phyloP scores from a whole-genome alignment of 345 rosid genomes.

The Gossypium mustelinum region DNA sequence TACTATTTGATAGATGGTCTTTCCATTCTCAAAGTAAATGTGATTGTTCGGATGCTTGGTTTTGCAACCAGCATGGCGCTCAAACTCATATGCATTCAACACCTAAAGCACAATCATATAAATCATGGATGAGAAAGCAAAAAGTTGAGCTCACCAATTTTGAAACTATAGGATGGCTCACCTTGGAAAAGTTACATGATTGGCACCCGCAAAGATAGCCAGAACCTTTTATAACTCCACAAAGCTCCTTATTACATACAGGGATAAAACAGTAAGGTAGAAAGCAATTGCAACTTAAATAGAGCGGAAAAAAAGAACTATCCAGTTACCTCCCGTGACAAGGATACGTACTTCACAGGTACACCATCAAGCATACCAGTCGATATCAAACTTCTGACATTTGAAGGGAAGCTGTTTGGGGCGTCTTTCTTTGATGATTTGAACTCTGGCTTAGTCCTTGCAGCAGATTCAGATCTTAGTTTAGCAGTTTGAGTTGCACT shows the following conservation, averaged over 20 bases:
- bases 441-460: conserved; percentile 51
- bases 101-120: conserved; percentile 37
- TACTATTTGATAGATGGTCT: conserved; percentile 91
- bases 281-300: conserved; percentile 18
- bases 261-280: conserved; percentile 16
- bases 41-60: conserved; percentile 96
- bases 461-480: conserved; percentile 41
- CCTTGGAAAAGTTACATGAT: conserved; percentile 71
- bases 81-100: conserved; percentile 85
- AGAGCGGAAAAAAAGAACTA: neutral
- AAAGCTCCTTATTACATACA: conserved; percentile 57
- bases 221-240: conserved; percentile 76
- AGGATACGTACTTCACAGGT: conserved; percentile 76
- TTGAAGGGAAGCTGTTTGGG: conserved; percentile 88
- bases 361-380: conserved; percentile 95
- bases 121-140: conserved; percentile 2
- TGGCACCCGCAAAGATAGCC: conserved; percentile 94
- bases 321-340: conserved; percentile 71
- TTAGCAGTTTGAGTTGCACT: conserved; percentile 35
- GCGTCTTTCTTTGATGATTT: conserved; percentile 71
- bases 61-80: conserved; percentile 84
- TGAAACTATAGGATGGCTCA: conserved; percentile 27
- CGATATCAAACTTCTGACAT: conserved; percentile 83
- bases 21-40: conserved; percentile 89
- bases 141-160: neutral